Evolutionary conservation across 768 basidiomycete genomes (phyloP), one percentile per base, ranked within the genome.

Genomic region (Hypsizygus marmoreus): DNA sequence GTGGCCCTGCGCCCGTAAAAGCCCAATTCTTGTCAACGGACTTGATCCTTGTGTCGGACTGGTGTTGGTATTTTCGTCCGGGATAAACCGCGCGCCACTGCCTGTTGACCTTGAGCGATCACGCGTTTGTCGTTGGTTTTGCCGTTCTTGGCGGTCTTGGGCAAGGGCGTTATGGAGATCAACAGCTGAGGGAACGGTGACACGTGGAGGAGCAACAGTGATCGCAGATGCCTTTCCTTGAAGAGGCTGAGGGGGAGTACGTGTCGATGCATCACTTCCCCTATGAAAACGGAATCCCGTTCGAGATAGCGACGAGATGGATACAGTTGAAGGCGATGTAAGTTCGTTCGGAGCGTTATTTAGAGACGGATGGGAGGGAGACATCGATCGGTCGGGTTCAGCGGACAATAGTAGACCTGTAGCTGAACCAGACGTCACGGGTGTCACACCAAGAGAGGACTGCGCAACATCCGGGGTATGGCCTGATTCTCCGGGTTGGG

Each of bases 141-240:
- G 59, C n/a, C 40, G 44, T 26, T 51, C 45, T 32, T 62, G 59
- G 39, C 64, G 64, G 23, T 66, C 61, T 17, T 70, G 68, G 1
- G 72, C 65, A 33, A 80, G 54, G 4, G 68, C 67, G 38, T 65
- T 71, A 46, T 82, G 79, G 3, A 76, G 58, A 40, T 82, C 81
- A 30, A 76, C 66, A 8, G 77, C 75, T 39, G 69, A 60, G 10
- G 76, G 76, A 13, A 60, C 33, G 24, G 55, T 58, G 17, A 58
- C 22, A 22, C 53, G 57, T 36, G 59, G 57, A 33, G 63, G 57
- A 16, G 65, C 62, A 17, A 54, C 57, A 16, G 63, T 45, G 34
- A 58, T 57, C 14, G 61, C 57, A 16, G 64, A 61, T 32, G 49
- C 56, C 37, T 59, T 59, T 10, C 51, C 45, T 8, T 59, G 54